Percentiles rank a stretch among this genome's conserved stretches.
These are phyloP conservation scores for Stipa capillata DNA, from an alignment of 176 grass and related monocot species.

Conservation along the genomic window DNA sequence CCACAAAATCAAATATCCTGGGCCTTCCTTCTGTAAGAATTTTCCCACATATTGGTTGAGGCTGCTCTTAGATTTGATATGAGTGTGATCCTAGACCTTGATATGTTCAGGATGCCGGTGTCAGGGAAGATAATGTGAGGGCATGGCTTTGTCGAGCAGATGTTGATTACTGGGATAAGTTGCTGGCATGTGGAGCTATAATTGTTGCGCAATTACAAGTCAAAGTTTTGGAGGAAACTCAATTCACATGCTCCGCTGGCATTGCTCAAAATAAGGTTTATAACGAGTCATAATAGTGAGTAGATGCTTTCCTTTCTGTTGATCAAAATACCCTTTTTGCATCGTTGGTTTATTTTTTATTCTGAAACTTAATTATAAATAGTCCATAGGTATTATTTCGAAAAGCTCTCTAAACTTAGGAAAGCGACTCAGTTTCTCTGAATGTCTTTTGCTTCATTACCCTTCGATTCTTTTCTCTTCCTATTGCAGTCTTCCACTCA, in stretches of 20 bases:
- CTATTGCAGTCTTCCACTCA: conserved; percentile 4
- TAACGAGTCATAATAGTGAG: conserved; percentile 19
- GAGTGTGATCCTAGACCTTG: neutral
- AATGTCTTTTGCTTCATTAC: neutral
- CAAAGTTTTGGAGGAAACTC: conserved; percentile 70
- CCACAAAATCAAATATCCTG: conserved; percentile 65
- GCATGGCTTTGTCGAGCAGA: conserved; percentile 58
- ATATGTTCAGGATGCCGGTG: conserved; percentile 32
- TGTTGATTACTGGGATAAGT: conserved; percentile 65
- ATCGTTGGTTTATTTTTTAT: neutral
- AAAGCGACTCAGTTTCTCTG: neutral
- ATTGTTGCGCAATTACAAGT: conserved; percentile 76
- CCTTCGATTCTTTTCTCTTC: conserved; percentile 10
- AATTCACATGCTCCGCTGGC: conserved; percentile 89
- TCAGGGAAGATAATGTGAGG: conserved; percentile 55
- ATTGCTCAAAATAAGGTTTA: conserved; percentile 97
- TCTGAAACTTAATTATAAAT: neutral
- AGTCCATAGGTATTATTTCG: neutral
- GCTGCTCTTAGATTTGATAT: neutral
- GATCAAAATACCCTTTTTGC: neutral
- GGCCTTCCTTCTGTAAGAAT: conserved; percentile 57
- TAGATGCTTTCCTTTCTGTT: conserved; percentile 22
- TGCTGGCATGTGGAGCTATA: conserved; percentile 78
- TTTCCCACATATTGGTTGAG: neutral
- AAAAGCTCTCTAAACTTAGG: neutral